Base-by-base conservation (phyloP, 306 rosid species). In the Begonia peltatifolia region DNA sequence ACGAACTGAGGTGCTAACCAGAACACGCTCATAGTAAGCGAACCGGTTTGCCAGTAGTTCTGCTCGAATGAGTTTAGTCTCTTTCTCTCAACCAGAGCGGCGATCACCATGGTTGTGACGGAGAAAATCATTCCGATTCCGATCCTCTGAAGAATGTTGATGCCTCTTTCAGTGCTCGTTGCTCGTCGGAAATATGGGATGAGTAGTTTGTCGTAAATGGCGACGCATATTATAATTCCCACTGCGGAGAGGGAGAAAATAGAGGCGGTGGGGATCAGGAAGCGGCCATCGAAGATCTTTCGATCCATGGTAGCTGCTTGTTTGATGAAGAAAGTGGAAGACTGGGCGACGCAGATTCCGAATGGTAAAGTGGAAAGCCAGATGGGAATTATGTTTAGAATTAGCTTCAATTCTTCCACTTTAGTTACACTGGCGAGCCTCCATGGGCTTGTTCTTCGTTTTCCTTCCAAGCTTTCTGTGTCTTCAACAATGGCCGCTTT, bases 261-360 rank as follows among this genome's bases (percentile, higher is more conserved):
- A 1, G 73, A 18, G 11, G 75, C 78, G 2, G 75, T 62, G 0
- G 75, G 75, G 42, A 72, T 59, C 10, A 53, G 5, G 52, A 72
- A 76, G 51, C 54, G 7, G 14, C 41, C 83, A 67, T 80, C 82
- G 69, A 73, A 78, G 42, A 87, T 66, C 11, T 62, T 58, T 63
- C 71, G 6, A 67, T 76, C 54, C 47, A 42, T 42, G 41, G 68
- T 50, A 9, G 50, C 43, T 9, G 54, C 63, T 47, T 59, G 63
- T 30, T 47, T 47, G 51, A 59, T 41, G 16, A 51, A 51, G 41
- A 47, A 48, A 2, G 63, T 48, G 23, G 53, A 50, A 17, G 38
- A 42, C 55, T 75, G 89, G 36, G 58, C 63, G 1, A 44, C 4
- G 16, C 82, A 66, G 20, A 83, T 23, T 48, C 42, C 42, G 59